Percentiles rank a stretch among this genome's conserved stretches.
phyloP scores from a whole-genome alignment of 148 eudicot genomes.

The Nepenthes mirabilis region DNA sequence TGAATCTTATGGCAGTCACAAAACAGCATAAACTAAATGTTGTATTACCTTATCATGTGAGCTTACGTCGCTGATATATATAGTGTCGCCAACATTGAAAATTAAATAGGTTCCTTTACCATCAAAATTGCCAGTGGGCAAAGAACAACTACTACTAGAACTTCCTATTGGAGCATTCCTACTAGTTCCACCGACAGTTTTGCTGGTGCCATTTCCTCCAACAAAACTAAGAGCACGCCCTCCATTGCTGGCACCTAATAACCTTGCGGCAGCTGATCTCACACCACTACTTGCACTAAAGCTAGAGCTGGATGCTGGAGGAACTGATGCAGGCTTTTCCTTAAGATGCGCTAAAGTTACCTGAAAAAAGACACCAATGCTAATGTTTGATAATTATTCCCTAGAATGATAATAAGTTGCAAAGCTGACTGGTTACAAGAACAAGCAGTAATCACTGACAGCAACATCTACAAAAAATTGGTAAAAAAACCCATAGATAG shows the following conservation, averaged over 20 bases:
- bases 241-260: constrained; percentile 21
- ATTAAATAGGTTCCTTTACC: constrained; percentile 30
- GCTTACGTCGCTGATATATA: constrained; percentile 25
- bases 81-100: constrained; percentile 26
- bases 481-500: too few species aligned
- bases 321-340: constrained; percentile 17
- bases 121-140: constrained; percentile 19
- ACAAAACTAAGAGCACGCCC: constrained; percentile 21
- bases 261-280: constrained; percentile 18
- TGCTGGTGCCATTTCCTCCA: constrained; percentile 23
- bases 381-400: too few species aligned
- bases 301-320: constrained; percentile 12
- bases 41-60: constrained; percentile 27
- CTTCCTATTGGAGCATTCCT: constrained; percentile 13
- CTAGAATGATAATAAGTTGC: background rate
- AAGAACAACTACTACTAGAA: constrained; percentile 12
- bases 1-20: background rate
- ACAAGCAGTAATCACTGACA: background rate
- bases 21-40: background rate
- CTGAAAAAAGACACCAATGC: constrained; percentile 1
- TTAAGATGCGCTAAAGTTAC: constrained; percentile 26
- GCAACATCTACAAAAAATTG: too few species aligned
- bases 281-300: constrained; percentile 22
- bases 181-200: constrained; percentile 13
- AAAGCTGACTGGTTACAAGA: background rate